Conservation (phyloP, 2,329 filamentous ascomycete genomes). For the Cladosporium sp. region DNA sequence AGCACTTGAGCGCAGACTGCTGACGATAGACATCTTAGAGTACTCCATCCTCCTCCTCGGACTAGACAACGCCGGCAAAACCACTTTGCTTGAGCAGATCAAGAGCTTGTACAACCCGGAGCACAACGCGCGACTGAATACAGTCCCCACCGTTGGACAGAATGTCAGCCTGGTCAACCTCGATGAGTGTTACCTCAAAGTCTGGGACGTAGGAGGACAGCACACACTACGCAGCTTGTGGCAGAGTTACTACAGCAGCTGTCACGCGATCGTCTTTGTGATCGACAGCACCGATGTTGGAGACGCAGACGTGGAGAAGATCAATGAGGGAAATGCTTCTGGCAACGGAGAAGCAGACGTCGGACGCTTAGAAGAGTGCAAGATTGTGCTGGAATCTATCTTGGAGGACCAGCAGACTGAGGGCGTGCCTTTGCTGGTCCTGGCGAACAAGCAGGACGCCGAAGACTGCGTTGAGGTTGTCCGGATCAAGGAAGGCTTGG, state of each 20-base stretch:
- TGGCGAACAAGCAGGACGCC: slow-evolving; percentile 97
- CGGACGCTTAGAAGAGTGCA: slow-evolving; percentile 81
- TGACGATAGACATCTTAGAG: slow-evolving; percentile 57
- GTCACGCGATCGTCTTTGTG: slow-evolving; percentile 96
- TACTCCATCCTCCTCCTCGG: slow-evolving; percentile 97
- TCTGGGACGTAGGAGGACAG: slow-evolving; percentile 98
- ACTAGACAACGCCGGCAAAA: slow-evolving; percentile 97
- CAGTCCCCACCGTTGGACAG: slow-evolving; percentile 94
- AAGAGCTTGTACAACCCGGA: slow-evolving; percentile 77
- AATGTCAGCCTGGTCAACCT: slow-evolving; percentile 91
- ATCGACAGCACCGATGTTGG: slow-evolving; percentile 94
- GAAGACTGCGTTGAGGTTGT: slow-evolving; percentile 98
- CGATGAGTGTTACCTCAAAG: slow-evolving; percentile 94
- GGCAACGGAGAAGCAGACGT: slow-evolving; percentile 29
- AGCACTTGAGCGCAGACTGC: not conserved
- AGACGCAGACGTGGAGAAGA: slow-evolving; percentile 68
- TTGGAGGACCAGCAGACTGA: slow-evolving; percentile 84
- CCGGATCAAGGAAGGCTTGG: slow-evolving; percentile 92
- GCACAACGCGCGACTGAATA: slow-evolving; percentile 71
- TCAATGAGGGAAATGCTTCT: slow-evolving; percentile 35
- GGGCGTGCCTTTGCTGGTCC: slow-evolving; percentile 85
- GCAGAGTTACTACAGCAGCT: slow-evolving; percentile 93
- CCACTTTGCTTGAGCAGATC: slow-evolving; percentile 94
- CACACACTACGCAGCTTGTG: slow-evolving; percentile 84
- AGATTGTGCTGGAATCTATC: slow-evolving; percentile 85